Evolutionary conservation across 148 eudicot species (phyloP), one percentile per base, ranked within the genome.

Genomic region (Gaultheria prostrata): DNA sequence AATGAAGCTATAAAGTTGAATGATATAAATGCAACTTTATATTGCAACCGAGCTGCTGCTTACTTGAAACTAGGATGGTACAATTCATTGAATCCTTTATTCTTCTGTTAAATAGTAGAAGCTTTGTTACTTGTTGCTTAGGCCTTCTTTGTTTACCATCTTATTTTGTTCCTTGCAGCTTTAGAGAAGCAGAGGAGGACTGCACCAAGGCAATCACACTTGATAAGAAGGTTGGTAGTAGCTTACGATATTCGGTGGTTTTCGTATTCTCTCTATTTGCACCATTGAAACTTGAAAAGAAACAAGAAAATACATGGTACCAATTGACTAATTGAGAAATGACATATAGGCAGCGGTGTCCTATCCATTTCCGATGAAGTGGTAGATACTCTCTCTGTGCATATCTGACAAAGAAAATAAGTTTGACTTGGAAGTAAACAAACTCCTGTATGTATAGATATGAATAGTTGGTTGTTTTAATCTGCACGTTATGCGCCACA

Each of bases 31-130:
- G 92, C 96, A 75, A 92, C 95, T 61, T 95, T 88, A 82, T 92
- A 90, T 85, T 86, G 92, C 91, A 95, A 95, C 83, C 91, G 98
- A 24, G 98, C 98, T 84, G 98, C 97, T 87, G 97, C 98, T 80
- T 93, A 89, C 84, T 88, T 95, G 84, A 94, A 95, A 88, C 85
- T 94, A 81, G 96, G 89, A 86, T 89, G 98, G 98, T 94, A 82
- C 35, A 80, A 26, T 61, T 39, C 77, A 3, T 49, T 33, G 20
- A 79, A 1, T 43, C 0, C 18, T 86, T 49, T 70, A 3, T 30
- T 71, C 2, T 69, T 0, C 53, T 21, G 43, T 73, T 28, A 30
- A 65, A 13, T 10, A 50, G 14, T 9, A 28, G 35, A 67, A 8
- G 18, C 61, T 39, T 70, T 53, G 53, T 81, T 78, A 35, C 49